Evolutionary conservation across 2,329 filamentous ascomycete genomes (phyloP).

Genomic region (Pestalotiopsis sp.): DNA sequence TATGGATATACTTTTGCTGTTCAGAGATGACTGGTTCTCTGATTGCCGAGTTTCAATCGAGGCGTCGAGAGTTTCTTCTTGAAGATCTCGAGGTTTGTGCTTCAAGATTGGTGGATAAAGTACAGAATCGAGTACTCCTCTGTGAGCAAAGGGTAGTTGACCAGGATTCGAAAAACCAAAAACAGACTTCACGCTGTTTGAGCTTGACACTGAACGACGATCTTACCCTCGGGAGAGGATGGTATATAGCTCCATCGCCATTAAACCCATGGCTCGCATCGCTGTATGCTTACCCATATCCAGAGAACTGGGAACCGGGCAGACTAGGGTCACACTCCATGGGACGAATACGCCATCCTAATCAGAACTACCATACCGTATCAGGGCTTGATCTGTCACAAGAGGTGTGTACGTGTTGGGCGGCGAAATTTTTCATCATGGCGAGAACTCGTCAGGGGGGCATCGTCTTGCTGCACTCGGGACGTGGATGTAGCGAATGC

Average conservation of each 20-base stretch:
- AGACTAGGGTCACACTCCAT: background rate
- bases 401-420: background rate
- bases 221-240: constrained; percentile 2
- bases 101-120: background rate
- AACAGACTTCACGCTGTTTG: background rate
- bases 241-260: background rate
- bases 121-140: background rate
- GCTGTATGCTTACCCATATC: constrained; percentile 4
- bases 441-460: background rate
- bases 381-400: background rate
- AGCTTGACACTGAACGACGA: background rate
- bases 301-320: constrained; percentile 1
- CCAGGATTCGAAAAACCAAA: background rate
- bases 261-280: background rate
- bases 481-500: background rate
- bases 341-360: background rate
- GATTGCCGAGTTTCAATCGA: background rate
- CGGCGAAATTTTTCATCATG: background rate
- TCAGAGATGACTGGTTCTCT: background rate
- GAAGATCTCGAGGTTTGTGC: background rate
- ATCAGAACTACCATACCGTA: background rate
- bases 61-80: background rate
- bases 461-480: background rate
- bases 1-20: background rate
- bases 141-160: background rate